Base-by-base conservation (phyloP, 1,284 basidiomycete species). In the Cutaneotrichosporon curvatum region DNA sequence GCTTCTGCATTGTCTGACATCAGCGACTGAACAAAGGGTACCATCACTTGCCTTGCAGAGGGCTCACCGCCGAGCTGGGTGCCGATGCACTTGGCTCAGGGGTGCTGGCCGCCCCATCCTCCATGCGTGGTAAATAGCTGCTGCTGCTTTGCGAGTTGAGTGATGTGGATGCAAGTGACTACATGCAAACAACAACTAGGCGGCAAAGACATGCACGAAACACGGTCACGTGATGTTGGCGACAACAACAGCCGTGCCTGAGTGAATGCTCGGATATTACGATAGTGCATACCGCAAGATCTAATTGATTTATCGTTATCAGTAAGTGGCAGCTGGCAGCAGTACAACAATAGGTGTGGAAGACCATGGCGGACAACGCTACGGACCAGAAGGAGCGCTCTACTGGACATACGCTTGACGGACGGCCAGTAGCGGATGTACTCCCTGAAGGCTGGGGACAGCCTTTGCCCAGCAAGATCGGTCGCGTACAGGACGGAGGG, bases 371-470 rank as follows among this genome's bases (percentile, higher is more conserved):
- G 10, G 40, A 42, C 35, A 19, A 36, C 11, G 40, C 9, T 9
- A 30, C 33, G 31, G 12, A 40, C 14, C 31, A 19, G 15, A 21
- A 21, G 32, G 14, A 25, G 16, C 12, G 32, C 8, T n/a, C n/a
- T n/a, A 19, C 54, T 7, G 51, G 54, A 1, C 49, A 51, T 41
- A 68, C 61, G 7, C 51, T 68, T 6, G 55, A 55, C 35, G 65
- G 65, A 2, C 37, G 51, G 33, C 47, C 58, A 0, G 60, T 49
- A 7, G 56, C 60, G 15, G 37, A 43, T 10, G 23, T 57, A 15
- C 43, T 67, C 12, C 68, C 68, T 11, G 58, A 55, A 31, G 63
- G 62, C 21, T 70, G 68, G 68, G 67, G 65, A 14, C 45, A 53
- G 45, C 47, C 56, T 11, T 56, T 64, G 46, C 40, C n/a, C 4